These are phyloP conservation scores for Pythium rishiriense DNA, from an alignment of 352 stramenopile genomes.

Conservation along the genomic window DNA sequence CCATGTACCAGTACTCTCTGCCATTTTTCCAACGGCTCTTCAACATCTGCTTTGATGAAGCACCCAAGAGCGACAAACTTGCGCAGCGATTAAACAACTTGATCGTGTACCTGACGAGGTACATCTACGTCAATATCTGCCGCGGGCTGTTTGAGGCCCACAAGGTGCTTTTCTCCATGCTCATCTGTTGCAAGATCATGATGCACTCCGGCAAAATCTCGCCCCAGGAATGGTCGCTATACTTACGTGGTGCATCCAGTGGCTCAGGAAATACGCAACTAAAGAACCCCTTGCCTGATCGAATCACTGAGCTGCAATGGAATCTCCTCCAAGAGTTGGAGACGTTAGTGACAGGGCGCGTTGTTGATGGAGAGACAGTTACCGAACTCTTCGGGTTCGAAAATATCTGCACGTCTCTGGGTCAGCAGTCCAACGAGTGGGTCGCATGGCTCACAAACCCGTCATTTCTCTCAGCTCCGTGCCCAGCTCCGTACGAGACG, in stretches of 20 bases:
- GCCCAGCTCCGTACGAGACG: slow-evolving; percentile 44
- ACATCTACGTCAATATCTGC: slow-evolving; percentile 95
- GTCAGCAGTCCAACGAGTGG: slow-evolving; percentile 60
- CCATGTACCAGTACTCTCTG: slow-evolving; percentile 97
- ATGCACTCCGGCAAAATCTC: slow-evolving; percentile 75
- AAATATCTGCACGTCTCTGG: slow-evolving; percentile 68
- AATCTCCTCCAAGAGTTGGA: slow-evolving; percentile 81
- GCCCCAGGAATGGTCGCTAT: slow-evolving; percentile 85
- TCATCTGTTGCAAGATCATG: slow-evolving; percentile 95
- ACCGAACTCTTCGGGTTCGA: slow-evolving; percentile 43
- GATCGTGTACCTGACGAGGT: slow-evolving; percentile 88
- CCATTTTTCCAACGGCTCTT: slow-evolving; percentile 93
- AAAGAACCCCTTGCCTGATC: slow-evolving; percentile 64
- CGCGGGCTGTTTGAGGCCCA: slow-evolving; percentile 93
- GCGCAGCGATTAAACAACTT: slow-evolving; percentile 71
- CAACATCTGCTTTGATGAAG: slow-evolving; percentile 90
- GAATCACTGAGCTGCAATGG: slow-evolving; percentile 81
- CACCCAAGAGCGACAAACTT: slow-evolving; percentile 54
- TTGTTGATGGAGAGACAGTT: not conserved
- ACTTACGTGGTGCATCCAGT: slow-evolving; percentile 64
- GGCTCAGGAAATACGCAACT: slow-evolving; percentile 26
- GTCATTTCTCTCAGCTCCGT: slow-evolving; percentile 41
- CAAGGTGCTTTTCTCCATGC: slow-evolving; percentile 93
- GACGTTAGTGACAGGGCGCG: slow-evolving; percentile 40
- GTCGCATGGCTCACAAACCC: slow-evolving; percentile 53